Percentiles rank a stretch among this genome's conserved stretches.
Evolutionary conservation across 2,329 filamentous ascomycete genomes (phyloP).

Genomic region (Coniella lustricola): DNA sequence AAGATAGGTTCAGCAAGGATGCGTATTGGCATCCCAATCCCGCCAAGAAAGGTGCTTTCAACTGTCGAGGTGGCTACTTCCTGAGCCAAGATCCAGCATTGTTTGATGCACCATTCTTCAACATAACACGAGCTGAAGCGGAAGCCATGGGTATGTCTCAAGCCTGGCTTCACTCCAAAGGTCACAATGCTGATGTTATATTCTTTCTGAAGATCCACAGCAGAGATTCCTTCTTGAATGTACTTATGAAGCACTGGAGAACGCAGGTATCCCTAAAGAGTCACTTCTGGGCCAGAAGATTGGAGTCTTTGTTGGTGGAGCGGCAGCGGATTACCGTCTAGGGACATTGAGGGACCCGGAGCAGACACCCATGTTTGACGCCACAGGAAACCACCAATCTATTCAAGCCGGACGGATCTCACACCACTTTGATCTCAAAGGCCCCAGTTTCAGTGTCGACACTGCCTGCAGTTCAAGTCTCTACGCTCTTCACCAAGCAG

Average conservation of each 20-base stretch:
- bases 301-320: conserved; percentile 26
- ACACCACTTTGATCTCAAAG: conserved; percentile 24
- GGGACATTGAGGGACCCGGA: conserved; percentile 16
- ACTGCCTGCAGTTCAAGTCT: conserved; percentile 23
- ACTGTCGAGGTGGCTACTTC: conserved; percentile 27
- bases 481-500: conserved; percentile 24
- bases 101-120: conserved; percentile 30
- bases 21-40: conserved; percentile 29
- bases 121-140: conserved; percentile 29
- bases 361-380: conserved; percentile 16
- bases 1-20: conserved; percentile 26
- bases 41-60: conserved; percentile 27
- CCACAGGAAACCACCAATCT: conserved; percentile 15
- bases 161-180: no score
- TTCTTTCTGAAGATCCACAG: conserved; percentile 21
- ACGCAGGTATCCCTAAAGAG: conserved; percentile 25
- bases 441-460: conserved; percentile 24
- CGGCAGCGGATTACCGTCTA: conserved; percentile 18
- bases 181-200: neutral
- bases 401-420: conserved; percentile 22
- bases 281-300: conserved; percentile 24
- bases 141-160: conserved; percentile 27
- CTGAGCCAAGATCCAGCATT: conserved; percentile 23
- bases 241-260: conserved; percentile 29
- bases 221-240: conserved; percentile 27